Evolutionary conservation across 169 alveolate genomes (phyloP).

Genomic region (Eimeria praecox): DNA sequence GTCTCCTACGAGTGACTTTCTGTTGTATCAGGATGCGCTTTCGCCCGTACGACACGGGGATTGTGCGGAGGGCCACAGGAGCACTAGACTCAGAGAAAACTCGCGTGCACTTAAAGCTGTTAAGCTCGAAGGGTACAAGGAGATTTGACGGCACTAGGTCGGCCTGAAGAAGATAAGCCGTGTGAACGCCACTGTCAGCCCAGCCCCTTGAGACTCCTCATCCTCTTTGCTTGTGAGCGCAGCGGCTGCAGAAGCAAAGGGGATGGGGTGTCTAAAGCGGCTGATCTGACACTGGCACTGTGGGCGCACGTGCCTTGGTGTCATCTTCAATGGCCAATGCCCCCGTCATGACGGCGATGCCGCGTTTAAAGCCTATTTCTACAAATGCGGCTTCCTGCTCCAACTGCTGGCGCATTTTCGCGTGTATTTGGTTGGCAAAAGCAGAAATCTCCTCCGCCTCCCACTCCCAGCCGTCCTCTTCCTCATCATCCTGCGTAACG

Average conservation of each 20-base stretch:
- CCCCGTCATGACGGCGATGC: slow-evolving; percentile 54
- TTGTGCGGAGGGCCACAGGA: background rate
- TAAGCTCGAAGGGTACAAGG: background rate
- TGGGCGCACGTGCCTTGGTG: slow-evolving; percentile 13
- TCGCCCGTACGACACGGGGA: background rate
- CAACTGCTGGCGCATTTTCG: slow-evolving; percentile 41
- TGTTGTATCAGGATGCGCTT: background rate
- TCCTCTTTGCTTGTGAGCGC: too few species aligned
- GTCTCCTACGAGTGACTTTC: background rate
- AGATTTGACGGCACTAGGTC: background rate
- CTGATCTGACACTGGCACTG: background rate
- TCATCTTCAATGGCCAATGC: slow-evolving; percentile 61
- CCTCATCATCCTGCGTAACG: slow-evolving; percentile 7
- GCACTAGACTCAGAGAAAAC: background rate
- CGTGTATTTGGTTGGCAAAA: slow-evolving; percentile 42
- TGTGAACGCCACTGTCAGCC: too few species aligned
- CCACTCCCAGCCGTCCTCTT: slow-evolving; percentile 60
- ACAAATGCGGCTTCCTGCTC: slow-evolving; percentile 65
- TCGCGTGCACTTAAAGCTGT: background rate
- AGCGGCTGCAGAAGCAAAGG: background rate
- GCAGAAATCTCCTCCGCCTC: slow-evolving; percentile 53
- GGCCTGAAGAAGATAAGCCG: background rate
- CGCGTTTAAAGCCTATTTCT: slow-evolving; percentile 27
- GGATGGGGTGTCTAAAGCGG: background rate
- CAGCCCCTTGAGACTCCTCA: too few species aligned